Evolutionary conservation across 306 rosid genomes (phyloP).

Genomic region (Trichosanthes truncata): DNA sequence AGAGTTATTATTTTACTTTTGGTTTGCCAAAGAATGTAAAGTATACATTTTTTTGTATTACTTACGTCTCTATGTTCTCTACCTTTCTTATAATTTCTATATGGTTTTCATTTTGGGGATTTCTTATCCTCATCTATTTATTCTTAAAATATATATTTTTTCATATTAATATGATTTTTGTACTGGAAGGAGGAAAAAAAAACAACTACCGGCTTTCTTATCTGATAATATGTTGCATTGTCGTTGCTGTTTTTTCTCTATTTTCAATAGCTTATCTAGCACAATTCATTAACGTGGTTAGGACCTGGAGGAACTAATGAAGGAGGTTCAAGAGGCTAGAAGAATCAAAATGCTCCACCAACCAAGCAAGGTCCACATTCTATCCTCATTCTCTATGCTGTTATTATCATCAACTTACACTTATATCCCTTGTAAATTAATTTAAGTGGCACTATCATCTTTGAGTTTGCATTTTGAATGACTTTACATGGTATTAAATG

Average conservation of each 20-base stretch:
- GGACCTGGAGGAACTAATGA: conserved; percentile 89
- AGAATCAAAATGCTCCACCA: conserved; percentile 92
- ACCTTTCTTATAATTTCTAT: not conserved
- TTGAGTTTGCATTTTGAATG: not conserved
- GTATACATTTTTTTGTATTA: not conserved
- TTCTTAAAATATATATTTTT: not conserved
- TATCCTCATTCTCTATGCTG: conserved; percentile 8
- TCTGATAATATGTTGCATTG: not conserved
- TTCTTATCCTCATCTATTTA: not conserved
- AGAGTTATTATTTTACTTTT: not conserved
- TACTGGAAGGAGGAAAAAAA: not conserved
- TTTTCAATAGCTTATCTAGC: conserved; percentile 10
- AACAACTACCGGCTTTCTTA: not conserved
- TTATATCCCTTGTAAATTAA: not conserved
- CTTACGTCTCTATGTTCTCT: not conserved
- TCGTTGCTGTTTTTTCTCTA: not conserved
- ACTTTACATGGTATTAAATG: not conserved
- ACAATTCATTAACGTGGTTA: conserved; percentile 23
- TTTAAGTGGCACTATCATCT: not conserved
- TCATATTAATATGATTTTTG: not conserved
- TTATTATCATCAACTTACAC: not conserved
- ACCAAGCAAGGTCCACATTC: conserved; percentile 69
- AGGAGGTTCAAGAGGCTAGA: conserved; percentile 95
- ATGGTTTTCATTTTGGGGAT: not conserved
- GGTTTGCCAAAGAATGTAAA: not conserved